Base-by-base conservation (phyloP, 306 rosid genomes). In the Ziziphus jujuba region DNA sequence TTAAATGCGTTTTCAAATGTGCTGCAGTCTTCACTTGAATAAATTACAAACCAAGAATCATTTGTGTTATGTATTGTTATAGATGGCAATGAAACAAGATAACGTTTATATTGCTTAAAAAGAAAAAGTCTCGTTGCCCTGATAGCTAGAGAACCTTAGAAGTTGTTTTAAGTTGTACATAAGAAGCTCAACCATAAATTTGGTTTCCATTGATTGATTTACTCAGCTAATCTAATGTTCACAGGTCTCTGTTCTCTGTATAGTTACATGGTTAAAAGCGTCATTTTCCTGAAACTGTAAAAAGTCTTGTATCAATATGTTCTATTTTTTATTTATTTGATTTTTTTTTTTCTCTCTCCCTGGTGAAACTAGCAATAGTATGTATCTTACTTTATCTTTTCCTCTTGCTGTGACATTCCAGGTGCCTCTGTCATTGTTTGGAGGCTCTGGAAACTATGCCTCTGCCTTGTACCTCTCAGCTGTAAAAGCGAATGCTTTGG, bases 401-500 rank as follows among this genome's bases (percentile, higher is more conserved):
- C 40, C 38, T 57, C 3, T 54, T 69, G n/a, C 60, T 58, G 10
- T 77, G 72, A 22, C 61, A 51, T 73, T 74, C 66, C 81, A 93
- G 99, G 76, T 88, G 33, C 99, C 99, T 22, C 48, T 88, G 73
- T 91, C 90, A 34, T 73, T 93, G 87, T 93, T 56, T 75, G 99
- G 99, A 65, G 97, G 96, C 56, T 56, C 96, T 50, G 99, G 99
- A 66, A 93, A 90, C 82, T 90, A 93, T 82, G 97, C 99, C 49
- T 69, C 96, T 72, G 97, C 99, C 64, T 70, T 93, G 87, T 93
- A 88, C 77, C 60, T 80, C 36, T 91, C 92, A 45, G 85, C 97
- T 34, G 85, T 93, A 38, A 90, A 87, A 79, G 61, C 84, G 70
- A 85, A 85, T 58, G 65, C 73, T 19, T 40, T 90, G 71, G 96